Evolutionary conservation across 108 stramenopile species (phyloP).

Genomic region (Discostella pseudostelligera): DNA sequence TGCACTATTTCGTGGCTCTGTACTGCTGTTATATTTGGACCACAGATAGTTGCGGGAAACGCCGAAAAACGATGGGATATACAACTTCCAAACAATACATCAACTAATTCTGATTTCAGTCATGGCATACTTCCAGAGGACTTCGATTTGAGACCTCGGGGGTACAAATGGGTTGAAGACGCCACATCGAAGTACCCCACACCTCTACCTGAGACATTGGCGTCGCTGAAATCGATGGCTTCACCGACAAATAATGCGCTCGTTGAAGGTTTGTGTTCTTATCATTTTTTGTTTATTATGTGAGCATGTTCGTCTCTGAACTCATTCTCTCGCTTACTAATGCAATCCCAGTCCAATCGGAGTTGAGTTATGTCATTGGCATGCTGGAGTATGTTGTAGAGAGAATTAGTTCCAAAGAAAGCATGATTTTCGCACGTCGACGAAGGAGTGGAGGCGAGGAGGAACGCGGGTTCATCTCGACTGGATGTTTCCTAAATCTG

Average conservation of each 20-base stretch:
- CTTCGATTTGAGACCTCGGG: conserved; percentile 71
- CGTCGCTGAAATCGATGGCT: conserved; percentile 46
- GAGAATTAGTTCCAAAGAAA: conserved; percentile 54
- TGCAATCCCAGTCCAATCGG: conserved; percentile 50
- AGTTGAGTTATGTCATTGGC: conserved; percentile 61
- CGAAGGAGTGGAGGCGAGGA: conserved; percentile 19
- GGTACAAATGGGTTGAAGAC: conserved; percentile 49
- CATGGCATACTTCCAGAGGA: conserved; percentile 41
- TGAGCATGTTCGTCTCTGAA: neutral
- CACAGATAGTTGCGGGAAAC: conserved; percentile 54
- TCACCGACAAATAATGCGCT: conserved; percentile 34
- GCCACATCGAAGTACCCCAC: conserved; percentile 60
- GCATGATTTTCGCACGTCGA: conserved; percentile 31
- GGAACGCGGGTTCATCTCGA: conserved; percentile 30
- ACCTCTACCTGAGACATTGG: conserved; percentile 77
- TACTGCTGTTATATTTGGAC: conserved; percentile 59
- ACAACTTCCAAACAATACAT: neutral
- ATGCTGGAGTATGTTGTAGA: conserved; percentile 67
- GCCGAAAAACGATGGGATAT: conserved; percentile 56
- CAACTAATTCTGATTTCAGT: conserved; percentile 5
- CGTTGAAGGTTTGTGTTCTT: conserved; percentile 19
- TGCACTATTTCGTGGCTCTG: conserved; percentile 77
- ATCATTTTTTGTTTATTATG: neutral
- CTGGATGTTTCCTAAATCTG: conserved; percentile 75
- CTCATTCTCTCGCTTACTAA: neutral